phyloP scores from a whole-genome alignment of 192 early-diverging fungal genomes.

The Geranomyces variabilis region DNA sequence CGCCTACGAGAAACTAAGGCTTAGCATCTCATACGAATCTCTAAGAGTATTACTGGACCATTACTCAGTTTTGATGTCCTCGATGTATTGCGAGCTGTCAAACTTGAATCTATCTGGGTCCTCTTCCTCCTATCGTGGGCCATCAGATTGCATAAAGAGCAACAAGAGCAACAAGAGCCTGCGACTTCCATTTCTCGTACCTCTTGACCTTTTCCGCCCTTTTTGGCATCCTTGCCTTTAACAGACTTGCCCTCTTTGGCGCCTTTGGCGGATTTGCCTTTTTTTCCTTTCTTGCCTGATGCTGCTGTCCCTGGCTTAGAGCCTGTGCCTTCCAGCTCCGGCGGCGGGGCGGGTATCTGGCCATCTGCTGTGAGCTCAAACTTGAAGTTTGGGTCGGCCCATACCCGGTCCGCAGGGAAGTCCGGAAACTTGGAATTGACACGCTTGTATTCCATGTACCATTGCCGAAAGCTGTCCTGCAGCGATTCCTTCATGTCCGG shows the following conservation, averaged over 20 bases:
- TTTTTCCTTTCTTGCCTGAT: conserved; percentile 36
- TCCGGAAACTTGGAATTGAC: conserved; percentile 63
- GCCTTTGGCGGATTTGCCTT: conserved; percentile 37
- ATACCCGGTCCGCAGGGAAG: conserved; percentile 56
- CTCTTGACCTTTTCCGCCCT: conserved; percentile 25
- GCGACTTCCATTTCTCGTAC: not conserved
- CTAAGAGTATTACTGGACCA: not conserved
- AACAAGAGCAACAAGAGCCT: too few species aligned
- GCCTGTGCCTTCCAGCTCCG: conserved; percentile 9
- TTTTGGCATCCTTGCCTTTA: conserved; percentile 40
- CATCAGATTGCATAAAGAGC: not conserved
- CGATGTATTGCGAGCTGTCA: conserved; percentile 54
- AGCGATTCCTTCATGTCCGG: conserved; percentile 67
- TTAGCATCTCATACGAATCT: not conserved
- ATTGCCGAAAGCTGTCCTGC: conserved; percentile 64
- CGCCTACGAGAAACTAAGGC: conserved; percentile 21
- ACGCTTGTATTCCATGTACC: conserved; percentile 69
- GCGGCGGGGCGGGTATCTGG: conserved; percentile 13
- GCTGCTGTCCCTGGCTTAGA: conserved; percentile 36
- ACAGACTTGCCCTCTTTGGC: conserved; percentile 36
- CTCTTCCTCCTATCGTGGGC: conserved; percentile 44
- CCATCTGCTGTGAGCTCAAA: conserved; percentile 42
- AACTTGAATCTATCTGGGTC: conserved; percentile 51
- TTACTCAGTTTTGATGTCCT: conserved; percentile 48
- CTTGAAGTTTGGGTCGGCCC: conserved; percentile 57